Conservation (phyloP, 164 flowering plant genomes). For the Nelumbo lutea region DNA sequence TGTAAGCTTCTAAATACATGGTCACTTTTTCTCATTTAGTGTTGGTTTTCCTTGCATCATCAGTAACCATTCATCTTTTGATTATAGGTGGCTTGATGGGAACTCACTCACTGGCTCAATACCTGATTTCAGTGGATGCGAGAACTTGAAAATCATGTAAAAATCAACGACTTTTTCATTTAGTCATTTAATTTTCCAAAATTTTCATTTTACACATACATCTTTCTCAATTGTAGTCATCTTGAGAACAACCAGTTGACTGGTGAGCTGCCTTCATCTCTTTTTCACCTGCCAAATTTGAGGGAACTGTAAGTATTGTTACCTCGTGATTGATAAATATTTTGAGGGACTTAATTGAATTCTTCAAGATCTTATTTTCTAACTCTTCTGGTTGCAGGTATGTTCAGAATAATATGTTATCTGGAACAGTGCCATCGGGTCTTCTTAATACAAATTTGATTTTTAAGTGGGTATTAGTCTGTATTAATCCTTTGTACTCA, state of each 20-base stretch:
- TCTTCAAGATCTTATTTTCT: constrained; percentile 2
- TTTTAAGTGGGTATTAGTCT: constrained; percentile 56
- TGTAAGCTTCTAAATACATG: constrained; percentile 51
- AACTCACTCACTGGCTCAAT: constrained; percentile 76
- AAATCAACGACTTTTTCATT: background rate
- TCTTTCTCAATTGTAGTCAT: constrained; percentile 48
- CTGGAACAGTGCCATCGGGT: constrained; percentile 68
- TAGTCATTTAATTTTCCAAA: background rate
- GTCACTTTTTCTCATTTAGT: constrained; percentile 6
- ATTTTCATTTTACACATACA: background rate
- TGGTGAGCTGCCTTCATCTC: constrained; percentile 76
- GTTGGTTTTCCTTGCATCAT: background rate
- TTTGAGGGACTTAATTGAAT: background rate
- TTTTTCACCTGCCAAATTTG: constrained; percentile 55
- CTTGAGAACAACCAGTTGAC: constrained; percentile 86
- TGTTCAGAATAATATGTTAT: constrained; percentile 74
- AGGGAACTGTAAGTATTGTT: constrained; percentile 71
- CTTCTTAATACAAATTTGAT: constrained; percentile 45
- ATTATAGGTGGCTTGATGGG: constrained; percentile 85
- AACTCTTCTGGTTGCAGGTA: constrained; percentile 56
- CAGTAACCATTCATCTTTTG: constrained; percentile 9
- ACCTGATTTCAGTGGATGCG: constrained; percentile 83
- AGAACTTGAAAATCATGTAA: constrained; percentile 67
- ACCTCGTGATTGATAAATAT: background rate
- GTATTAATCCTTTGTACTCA: constrained; percentile 5